Evolutionary conservation across 2,329 filamentous ascomycete genomes (phyloP).

Genomic region (Phaeosphaeriaceae sp.): DNA sequence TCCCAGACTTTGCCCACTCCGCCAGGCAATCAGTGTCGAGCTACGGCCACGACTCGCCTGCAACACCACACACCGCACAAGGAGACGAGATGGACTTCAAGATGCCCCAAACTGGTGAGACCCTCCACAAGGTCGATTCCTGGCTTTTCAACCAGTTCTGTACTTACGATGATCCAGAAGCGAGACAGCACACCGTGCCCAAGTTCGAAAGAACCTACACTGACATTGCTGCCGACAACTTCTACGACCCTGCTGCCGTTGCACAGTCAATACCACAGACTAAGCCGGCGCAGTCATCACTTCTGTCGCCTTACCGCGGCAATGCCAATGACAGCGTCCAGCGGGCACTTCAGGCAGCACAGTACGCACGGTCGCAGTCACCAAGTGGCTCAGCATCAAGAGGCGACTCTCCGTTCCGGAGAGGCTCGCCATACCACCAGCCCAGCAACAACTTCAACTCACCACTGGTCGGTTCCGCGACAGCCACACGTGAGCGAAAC

Average conservation of each 20-base stretch:
- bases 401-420: conserved; percentile 81
- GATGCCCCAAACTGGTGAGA: conserved; percentile 64
- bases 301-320: conserved; percentile 58
- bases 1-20: conserved; percentile 60
- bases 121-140: conserved; percentile 40
- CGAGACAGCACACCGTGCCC: conserved; percentile 57
- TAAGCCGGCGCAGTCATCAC: conserved; percentile 59
- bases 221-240: conserved; percentile 82
- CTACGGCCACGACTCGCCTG: conserved; percentile 66
- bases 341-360: conserved; percentile 79
- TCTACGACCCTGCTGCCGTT: conserved; percentile 77
- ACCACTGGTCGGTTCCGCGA: conserved; percentile 60
- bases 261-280: conserved; percentile 50
- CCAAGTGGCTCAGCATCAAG: conserved; percentile 62
- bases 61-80: conserved; percentile 65
- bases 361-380: conserved; percentile 69
- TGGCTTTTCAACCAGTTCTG: conserved; percentile 70
- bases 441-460: conserved; percentile 52
- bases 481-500: conserved; percentile 68
- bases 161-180: conserved; percentile 67
- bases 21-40: conserved; percentile 66
- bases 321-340: conserved; percentile 64
- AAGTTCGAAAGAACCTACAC: conserved; percentile 88
- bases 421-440: conserved; percentile 62
- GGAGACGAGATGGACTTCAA: conserved; percentile 61